Conservation (phyloP, 2,329 filamentous ascomycete species). For the Hymenoscyphus fructigenus region DNA sequence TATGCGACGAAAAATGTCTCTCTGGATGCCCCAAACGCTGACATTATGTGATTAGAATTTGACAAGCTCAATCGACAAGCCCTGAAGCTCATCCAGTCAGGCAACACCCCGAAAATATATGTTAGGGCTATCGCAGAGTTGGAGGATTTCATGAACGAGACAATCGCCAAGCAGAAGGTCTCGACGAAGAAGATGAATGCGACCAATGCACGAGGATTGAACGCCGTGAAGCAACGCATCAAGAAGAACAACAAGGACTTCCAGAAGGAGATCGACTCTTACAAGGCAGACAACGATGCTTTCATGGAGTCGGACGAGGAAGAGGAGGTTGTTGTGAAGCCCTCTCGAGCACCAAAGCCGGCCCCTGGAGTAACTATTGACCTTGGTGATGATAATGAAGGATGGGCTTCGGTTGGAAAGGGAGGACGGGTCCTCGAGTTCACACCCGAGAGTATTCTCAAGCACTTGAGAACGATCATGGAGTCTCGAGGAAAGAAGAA, state of each 20-base stretch:
- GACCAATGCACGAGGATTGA: conserved; percentile 88
- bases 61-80: conserved; percentile 91
- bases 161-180: conserved; percentile 92
- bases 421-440: conserved; percentile 88
- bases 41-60: conserved; percentile 63
- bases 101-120: conserved; percentile 84
- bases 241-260: conserved; percentile 99
- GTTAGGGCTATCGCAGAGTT: conserved; percentile 91
- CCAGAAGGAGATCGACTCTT: conserved; percentile 81
- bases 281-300: conserved; percentile 78
- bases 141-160: conserved; percentile 92
- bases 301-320: conserved; percentile 87
- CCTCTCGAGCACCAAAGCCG: conserved; percentile 54
- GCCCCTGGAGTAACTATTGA: conserved; percentile 49
- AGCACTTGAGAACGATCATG: conserved; percentile 88
- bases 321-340: conserved; percentile 57
- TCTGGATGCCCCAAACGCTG: conserved; percentile 16
- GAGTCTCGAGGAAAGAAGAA: conserved; percentile 99
- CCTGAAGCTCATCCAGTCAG: conserved; percentile 71
- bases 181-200: conserved; percentile 99
- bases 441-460: conserved; percentile 96
- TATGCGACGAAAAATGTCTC: conserved; percentile 46
- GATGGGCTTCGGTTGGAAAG: conserved; percentile 84
- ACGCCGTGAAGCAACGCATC: conserved; percentile 96
- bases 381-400: conserved; percentile 73